phyloP scores from a whole-genome alignment of 177 flowering plant genomes.

The Vitis hybrid region DNA sequence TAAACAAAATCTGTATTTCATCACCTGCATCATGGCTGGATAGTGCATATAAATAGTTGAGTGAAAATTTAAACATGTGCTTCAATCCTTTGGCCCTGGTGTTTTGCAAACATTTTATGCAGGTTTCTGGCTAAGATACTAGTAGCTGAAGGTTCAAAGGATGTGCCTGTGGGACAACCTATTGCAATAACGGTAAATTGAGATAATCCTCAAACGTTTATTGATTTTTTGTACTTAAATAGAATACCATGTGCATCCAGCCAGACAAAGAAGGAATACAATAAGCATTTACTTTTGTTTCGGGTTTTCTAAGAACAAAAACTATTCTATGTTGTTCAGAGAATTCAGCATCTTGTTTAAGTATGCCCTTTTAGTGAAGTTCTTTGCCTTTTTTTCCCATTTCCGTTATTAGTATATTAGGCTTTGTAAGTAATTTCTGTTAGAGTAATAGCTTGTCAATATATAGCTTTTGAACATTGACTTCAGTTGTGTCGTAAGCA shows the following conservation, averaged over 20 bases:
- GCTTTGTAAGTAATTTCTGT: too few species aligned
- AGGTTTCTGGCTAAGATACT: conserved; percentile 68
- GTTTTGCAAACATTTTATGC: conserved; percentile 19
- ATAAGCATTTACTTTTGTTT: neutral
- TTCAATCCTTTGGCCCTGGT: neutral
- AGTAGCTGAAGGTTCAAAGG: conserved; percentile 71
- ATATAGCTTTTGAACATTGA: too few species aligned
- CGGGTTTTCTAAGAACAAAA: neutral
- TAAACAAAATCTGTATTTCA: neutral
- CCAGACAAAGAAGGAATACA: too few species aligned
- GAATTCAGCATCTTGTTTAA: too few species aligned
- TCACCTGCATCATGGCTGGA: neutral
- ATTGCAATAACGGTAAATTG: conserved; percentile 52
- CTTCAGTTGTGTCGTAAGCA: too few species aligned
- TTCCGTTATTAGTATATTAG: too few species aligned
- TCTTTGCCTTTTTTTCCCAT: too few species aligned
- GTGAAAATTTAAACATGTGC: neutral
- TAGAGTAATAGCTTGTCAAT: too few species aligned
- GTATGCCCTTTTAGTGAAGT: too few species aligned
- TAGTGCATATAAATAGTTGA: neutral
- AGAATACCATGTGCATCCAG: too few species aligned
- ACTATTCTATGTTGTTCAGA: too few species aligned
- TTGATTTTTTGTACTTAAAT: neutral
- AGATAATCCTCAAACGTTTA: neutral
- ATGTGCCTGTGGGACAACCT: conserved; percentile 63